A percentile compares a stretch with the other conserved stretches of the same genome.
These are phyloP conservation scores for Claviceps sp. DNA, from an alignment of 2,329 filamentous ascomycete species.

Conservation along the genomic window DNA sequence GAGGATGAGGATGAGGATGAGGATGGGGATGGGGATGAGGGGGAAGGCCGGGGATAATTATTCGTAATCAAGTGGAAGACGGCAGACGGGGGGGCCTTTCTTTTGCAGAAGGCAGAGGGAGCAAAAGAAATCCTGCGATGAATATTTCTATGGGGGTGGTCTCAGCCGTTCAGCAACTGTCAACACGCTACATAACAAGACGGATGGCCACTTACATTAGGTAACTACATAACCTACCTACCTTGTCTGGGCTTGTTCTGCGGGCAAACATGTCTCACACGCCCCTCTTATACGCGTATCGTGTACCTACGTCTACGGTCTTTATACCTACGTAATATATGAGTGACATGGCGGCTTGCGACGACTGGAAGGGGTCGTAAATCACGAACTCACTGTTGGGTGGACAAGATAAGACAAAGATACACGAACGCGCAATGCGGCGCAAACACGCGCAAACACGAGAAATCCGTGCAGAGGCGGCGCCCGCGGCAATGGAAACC, in stretches of 20 bases:
- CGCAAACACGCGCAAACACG: background rate
- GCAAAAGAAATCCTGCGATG: background rate
- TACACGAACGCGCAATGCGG: background rate
- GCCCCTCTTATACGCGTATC: background rate
- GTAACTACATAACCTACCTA: too few species aligned
- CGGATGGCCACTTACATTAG: too few species aligned
- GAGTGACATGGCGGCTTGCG: too few species aligned
- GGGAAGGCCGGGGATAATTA: too few species aligned
- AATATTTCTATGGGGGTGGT: background rate
- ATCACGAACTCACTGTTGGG: too few species aligned
- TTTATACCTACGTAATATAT: too few species aligned
- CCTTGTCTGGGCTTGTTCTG: background rate
- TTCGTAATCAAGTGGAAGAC: too few species aligned
- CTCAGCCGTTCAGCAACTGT: background rate
- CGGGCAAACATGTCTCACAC: background rate
- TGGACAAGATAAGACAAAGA: too few species aligned
- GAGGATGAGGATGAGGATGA: background rate
- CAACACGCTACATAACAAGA: background rate
- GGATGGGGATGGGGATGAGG: background rate
- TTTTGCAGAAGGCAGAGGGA: background rate
- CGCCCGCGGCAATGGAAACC: background rate
- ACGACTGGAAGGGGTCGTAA: too few species aligned
- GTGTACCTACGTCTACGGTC: too few species aligned
- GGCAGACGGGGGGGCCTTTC: too few species aligned
- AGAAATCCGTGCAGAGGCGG: background rate